Conservation (phyloP, 2,329 filamentous ascomycete species). For the Bipolaris cookei region DNA sequence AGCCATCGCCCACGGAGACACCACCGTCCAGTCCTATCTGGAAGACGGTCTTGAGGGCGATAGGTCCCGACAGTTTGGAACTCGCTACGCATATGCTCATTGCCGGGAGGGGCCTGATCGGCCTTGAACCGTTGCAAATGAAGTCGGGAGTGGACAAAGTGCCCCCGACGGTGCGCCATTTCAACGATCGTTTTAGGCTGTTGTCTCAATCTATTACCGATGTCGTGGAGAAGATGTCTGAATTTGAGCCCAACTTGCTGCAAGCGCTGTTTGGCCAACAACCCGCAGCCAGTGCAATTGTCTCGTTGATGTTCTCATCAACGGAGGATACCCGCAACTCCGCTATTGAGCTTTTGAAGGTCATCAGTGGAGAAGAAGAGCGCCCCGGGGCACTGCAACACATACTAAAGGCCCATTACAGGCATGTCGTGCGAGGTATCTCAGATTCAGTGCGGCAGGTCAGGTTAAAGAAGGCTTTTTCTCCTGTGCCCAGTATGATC, state of each 20-base stretch:
- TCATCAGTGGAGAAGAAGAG: slow-evolving; percentile 72
- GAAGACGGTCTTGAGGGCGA: slow-evolving; percentile 73
- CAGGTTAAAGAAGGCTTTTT: slow-evolving; percentile 63
- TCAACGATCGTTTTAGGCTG: slow-evolving; percentile 74
- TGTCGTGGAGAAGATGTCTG: slow-evolving; percentile 78
- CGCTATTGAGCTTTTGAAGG: slow-evolving; percentile 81
- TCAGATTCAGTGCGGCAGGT: slow-evolving; percentile 64
- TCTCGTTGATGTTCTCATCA: slow-evolving; percentile 81
- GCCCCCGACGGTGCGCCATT: slow-evolving; percentile 68
- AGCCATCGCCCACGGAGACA: slow-evolving; percentile 67
- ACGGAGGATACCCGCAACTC: slow-evolving; percentile 80
- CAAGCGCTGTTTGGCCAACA: slow-evolving; percentile 71
- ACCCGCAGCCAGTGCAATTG: slow-evolving; percentile 73
- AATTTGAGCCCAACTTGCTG: slow-evolving; percentile 74
- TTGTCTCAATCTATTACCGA: slow-evolving; percentile 69
- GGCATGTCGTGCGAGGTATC: slow-evolving; percentile 62
- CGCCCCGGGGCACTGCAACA: slow-evolving; percentile 67
- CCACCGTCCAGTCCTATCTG: slow-evolving; percentile 78
- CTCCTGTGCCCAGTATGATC: slow-evolving; percentile 65
- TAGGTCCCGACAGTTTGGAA: slow-evolving; percentile 70
- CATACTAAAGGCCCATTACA: slow-evolving; percentile 63
- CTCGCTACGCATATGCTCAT: slow-evolving; percentile 77
- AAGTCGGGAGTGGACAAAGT: slow-evolving; percentile 47
- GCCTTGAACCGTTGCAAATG: slow-evolving; percentile 72
- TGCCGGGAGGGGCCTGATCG: slow-evolving; percentile 72